These are phyloP conservation scores for Mycena floridula DNA, from an alignment of 768 basidiomycete genomes.

Conservation along the genomic window DNA sequence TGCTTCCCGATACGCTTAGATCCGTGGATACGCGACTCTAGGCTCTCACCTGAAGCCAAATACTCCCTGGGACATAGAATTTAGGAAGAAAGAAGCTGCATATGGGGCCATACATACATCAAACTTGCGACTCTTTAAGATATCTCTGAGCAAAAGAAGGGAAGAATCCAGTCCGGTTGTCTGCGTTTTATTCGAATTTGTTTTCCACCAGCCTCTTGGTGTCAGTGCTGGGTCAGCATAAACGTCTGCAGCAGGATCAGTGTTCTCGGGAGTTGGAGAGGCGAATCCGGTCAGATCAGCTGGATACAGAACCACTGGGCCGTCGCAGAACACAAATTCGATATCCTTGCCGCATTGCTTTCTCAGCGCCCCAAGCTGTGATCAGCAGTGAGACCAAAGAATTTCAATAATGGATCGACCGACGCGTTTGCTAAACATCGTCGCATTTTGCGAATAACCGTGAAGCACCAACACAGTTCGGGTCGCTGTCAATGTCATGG, in stretches of 20 bases:
- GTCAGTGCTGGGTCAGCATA: conserved; percentile 44
- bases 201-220: conserved; percentile 70
- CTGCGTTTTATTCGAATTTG: conserved; percentile 44
- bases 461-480: conserved; percentile 39
- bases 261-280: conserved; percentile 19
- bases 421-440: conserved; percentile 68
- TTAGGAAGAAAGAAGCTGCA: conserved; percentile 6
- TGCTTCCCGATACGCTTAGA: background rate
- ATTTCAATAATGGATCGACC: conserved; percentile 13
- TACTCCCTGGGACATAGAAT: conserved; percentile 47
- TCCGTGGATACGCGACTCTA: background rate
- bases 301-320: conserved; percentile 59
- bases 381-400: background rate
- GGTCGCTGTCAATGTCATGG: no score
- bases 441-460: conserved; percentile 66
- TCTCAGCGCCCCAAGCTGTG: conserved; percentile 64
- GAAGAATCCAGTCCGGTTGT: conserved; percentile 54
- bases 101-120: conserved; percentile 41
- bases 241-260: conserved; percentile 32
- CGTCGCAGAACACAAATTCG: conserved; percentile 74
- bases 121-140: conserved; percentile 53
- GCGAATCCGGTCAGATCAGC: conserved; percentile 41
- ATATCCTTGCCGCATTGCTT: conserved; percentile 61
- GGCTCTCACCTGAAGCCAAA: conserved; percentile 74
- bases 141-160: conserved; percentile 45